These are phyloP conservation scores for Candida sp. DNA, from an alignment of 1,139 yeast genomes.

Conservation along the genomic window DNA sequence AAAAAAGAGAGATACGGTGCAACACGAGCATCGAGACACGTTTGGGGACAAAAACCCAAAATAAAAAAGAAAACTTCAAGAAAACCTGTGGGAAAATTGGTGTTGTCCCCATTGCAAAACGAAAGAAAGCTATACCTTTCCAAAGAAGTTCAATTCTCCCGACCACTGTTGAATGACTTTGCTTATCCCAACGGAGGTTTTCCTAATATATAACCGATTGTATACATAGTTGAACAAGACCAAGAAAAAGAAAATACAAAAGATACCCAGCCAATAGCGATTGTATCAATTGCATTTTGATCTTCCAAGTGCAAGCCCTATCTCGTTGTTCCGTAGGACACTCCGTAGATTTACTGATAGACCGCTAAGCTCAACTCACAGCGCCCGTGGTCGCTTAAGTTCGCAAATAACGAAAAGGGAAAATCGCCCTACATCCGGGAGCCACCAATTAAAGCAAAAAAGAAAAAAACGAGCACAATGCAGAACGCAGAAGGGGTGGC, in stretches of 20 bases:
- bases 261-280: not conserved
- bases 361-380: not conserved
- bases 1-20: not conserved
- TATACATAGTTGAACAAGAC: not conserved
- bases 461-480: not conserved
- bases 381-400: not conserved
- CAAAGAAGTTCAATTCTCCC: not conserved
- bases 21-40: not conserved
- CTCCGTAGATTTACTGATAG: not conserved
- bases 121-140: not conserved
- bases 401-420: not conserved
- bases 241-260: not conserved
- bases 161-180: not conserved
- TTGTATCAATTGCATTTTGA: not conserved
- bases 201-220: not conserved
- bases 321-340: not conserved
- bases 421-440: not conserved
- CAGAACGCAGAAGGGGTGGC: not conserved
- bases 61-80: not conserved
- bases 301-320: not conserved
- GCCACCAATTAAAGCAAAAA: too few species aligned
- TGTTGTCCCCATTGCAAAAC: not conserved
- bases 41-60: not conserved
- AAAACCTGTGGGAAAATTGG: not conserved
- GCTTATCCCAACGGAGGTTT: too few species aligned